Base-by-base conservation (phyloP, 495 filamentous ascomycete genomes). In the Rhypophila decipiens region DNA sequence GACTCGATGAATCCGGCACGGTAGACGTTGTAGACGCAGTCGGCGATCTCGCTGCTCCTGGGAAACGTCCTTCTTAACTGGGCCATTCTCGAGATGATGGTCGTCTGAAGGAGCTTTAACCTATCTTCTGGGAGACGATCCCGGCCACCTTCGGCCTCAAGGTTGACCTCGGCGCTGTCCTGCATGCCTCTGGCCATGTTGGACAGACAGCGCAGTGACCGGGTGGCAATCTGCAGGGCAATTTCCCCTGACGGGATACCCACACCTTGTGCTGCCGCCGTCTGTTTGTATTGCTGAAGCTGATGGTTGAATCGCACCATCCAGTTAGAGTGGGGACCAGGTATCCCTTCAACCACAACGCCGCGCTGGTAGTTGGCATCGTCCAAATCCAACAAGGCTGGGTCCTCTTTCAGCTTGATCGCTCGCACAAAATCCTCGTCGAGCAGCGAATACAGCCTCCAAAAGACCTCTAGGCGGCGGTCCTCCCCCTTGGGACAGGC, bases 111-210 rank as follows among this genome's bases (percentile, higher is more conserved):
- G 18, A 17, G 9, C 0, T 36, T 29, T 1, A 68, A 52, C 12
- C 42, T 38, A 13, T 34, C 49, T 37, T 45, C 47, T 17, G 31
- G 23, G 20, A 21, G 29, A 3, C 7, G 13, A 7, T 13, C 33
- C 9, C 29, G 31, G 13, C 22, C 40, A 7, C 47, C 42, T 5
- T 73, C 68, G 17, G 66, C 63, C 19, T 83, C 80, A 18, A 83
- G 66, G 39, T 94, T 85, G 23, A 94, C 73, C 46, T 94, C 87
- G 29, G 79, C 74, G 12, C 86, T 83, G 4, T 76, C 73, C 55
- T 91, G 86, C 33, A 91, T 66, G n/a, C 86, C 87, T 56, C 80
- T 87, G 10, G 85, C 90, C 53, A 96, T 85, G 42, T 77, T 84
- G 27, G 75, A 72, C 20, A 96, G 73, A 52, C 86, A 94, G 40